A percentile compares a stretch with the other conserved stretches of the same genome.
These are phyloP conservation scores for Sideroxylon spinosum DNA, from an alignment of 179 eudicot species.

Conservation along the genomic window DNA sequence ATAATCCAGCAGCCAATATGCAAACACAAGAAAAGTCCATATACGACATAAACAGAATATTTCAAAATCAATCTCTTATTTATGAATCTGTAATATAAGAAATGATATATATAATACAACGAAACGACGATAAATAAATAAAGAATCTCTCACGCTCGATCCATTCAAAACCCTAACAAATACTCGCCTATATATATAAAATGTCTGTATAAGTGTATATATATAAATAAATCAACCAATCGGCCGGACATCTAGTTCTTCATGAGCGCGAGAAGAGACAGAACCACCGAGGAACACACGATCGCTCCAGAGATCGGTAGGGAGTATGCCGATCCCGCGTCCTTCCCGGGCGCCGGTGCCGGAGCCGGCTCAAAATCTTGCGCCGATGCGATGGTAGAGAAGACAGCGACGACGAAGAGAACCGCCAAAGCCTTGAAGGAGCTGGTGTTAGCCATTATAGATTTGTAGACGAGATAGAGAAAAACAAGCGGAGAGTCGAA, in stretches of 20 bases:
- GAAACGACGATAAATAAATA: no score
- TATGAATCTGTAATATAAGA: no score
- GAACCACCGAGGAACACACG: slow-evolving; percentile 11
- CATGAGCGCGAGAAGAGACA: slow-evolving; percentile 3
- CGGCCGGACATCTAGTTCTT: slow-evolving; percentile 9
- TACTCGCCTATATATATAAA: no score
- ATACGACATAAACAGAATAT: no score
- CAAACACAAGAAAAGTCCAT: no score
- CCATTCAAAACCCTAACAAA: no score
- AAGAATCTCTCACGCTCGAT: no score
- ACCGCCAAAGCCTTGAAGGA: background rate
- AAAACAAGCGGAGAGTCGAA: no score
- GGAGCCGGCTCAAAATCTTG: slow-evolving; percentile 5
- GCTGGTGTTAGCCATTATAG: background rate
- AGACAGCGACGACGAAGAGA: background rate
- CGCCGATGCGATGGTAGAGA: background rate
- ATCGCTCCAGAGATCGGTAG: slow-evolving; percentile 12
- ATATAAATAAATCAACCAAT: background rate
- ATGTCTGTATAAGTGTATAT: no score
- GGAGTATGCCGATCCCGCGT: slow-evolving; percentile 9
- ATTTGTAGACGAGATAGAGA: background rate
- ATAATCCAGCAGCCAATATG: no score
- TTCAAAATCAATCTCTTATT: no score
- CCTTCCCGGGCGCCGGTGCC: background rate
- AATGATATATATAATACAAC: no score